These are phyloP conservation scores for Flaveria trinervia DNA, from an alignment of 129 eudicot genomes.

Conservation along the genomic window DNA sequence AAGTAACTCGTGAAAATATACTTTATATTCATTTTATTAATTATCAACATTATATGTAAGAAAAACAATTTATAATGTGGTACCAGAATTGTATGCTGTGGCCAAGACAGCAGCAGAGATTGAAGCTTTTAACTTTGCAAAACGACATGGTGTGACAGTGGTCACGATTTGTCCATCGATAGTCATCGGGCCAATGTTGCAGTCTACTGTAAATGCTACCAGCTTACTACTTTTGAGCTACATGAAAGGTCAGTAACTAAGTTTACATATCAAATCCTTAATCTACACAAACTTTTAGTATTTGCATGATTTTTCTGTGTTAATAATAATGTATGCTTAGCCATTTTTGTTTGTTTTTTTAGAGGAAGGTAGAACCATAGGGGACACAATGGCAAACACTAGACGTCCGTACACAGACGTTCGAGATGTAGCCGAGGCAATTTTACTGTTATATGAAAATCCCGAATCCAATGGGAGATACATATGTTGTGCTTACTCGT, in stretches of 20 bases:
- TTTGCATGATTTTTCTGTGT: not conserved
- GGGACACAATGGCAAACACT: constrained; percentile 16
- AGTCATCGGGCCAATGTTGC: constrained; percentile 52
- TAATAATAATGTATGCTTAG: not conserved
- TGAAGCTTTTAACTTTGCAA: constrained; percentile 39
- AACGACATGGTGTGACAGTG: constrained; percentile 28
- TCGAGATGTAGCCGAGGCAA: constrained; percentile 41
- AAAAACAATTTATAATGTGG: not conserved
- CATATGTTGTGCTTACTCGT: constrained; percentile 37
- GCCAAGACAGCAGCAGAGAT: constrained; percentile 47
- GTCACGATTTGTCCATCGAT: constrained; percentile 51
- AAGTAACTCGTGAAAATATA: constrained; percentile 12
- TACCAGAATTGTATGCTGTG: constrained; percentile 42
- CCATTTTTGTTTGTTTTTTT: not conserved
- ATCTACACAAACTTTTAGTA: not conserved
- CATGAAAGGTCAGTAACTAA: constrained; percentile 36
- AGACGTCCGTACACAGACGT: constrained; percentile 35
- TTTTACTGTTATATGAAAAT: constrained; percentile 41
- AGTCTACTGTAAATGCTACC: constrained; percentile 39
- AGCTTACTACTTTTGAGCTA: constrained; percentile 39
- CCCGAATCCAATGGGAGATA: constrained; percentile 48
- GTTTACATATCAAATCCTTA: not conserved
- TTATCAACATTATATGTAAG: not conserved
- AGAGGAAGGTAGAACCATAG: constrained; percentile 34
- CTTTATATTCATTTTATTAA: not conserved